phyloP scores from a whole-genome alignment of 352 stramenopile species.

The Globisporangium emineosum region DNA sequence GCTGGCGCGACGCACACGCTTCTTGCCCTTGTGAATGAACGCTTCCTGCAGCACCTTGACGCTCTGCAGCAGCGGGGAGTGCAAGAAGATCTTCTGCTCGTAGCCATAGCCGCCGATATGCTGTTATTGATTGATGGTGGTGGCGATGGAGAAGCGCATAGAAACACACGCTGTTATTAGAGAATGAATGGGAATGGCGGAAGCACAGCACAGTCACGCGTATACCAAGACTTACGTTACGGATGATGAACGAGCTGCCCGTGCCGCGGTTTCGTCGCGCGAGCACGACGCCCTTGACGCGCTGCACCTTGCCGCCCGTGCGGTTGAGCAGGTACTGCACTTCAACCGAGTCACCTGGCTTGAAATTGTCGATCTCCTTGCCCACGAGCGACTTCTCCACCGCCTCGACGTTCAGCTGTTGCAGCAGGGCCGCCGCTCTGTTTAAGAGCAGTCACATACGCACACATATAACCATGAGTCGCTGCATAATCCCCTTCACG shows the following conservation, averaged over 20 bases:
- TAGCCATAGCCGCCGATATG: constrained; percentile 85
- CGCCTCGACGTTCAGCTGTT: constrained; percentile 63
- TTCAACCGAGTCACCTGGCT: constrained; percentile 75
- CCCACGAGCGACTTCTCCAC: constrained; percentile 56
- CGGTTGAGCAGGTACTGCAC: constrained; percentile 81
- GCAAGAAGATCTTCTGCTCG: constrained; percentile 87
- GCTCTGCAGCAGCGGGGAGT: constrained; percentile 85
- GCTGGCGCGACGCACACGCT: constrained; percentile 85
- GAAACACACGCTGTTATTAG: background rate
- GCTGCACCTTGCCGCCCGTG: constrained; percentile 64
- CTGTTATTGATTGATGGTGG: constrained; percentile 25
- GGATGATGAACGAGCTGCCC: constrained; percentile 82
- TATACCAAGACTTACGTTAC: constrained; percentile 55
- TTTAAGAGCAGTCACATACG: background rate
- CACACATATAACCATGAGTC: background rate
- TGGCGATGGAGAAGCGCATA: background rate
- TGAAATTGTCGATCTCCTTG: constrained; percentile 73
- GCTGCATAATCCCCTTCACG: background rate
- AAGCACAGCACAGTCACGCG: background rate
- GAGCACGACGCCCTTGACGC: constrained; percentile 80
- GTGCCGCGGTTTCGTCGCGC: constrained; percentile 78
- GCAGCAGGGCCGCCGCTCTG: constrained; percentile 60
- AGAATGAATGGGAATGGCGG: background rate
- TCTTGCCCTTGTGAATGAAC: constrained; percentile 91
- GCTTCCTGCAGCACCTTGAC: constrained; percentile 87